phyloP scores from a whole-genome alignment of 2,329 filamentous ascomycete genomes.

The Acephala macrosclerotiorum region DNA sequence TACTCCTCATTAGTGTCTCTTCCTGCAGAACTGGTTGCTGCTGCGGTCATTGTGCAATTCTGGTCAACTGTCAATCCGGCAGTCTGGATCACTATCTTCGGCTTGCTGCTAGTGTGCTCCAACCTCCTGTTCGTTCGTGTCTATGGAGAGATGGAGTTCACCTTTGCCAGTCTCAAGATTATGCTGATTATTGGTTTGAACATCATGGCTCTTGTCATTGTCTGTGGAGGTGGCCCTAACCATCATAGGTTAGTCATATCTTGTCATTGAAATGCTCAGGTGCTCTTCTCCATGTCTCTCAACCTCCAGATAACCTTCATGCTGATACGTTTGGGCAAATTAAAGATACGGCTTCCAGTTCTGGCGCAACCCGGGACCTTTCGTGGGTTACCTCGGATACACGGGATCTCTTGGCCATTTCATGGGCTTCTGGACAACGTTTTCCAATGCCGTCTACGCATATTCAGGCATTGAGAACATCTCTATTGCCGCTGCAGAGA shows the following conservation, averaged over 20 bases:
- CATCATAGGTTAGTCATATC: constrained; percentile 46
- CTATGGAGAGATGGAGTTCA: constrained; percentile 62
- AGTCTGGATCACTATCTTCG: constrained; percentile 51
- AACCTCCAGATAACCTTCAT: too few relatives aligned
- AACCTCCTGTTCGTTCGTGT: constrained; percentile 50
- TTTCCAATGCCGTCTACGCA: constrained; percentile 54
- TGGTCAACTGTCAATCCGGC: constrained; percentile 65
- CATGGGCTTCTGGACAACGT: constrained; percentile 54
- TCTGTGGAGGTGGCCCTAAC: constrained; percentile 67
- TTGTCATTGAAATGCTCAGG: too few relatives aligned
- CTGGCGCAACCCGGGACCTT: constrained; percentile 73
- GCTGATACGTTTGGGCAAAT: too few relatives aligned
- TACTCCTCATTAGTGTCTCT: constrained; percentile 41
- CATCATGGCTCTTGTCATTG: constrained; percentile 66
- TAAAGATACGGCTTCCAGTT: constrained; percentile 68
- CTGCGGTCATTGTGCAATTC: constrained; percentile 67
- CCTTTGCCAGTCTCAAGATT: constrained; percentile 63
- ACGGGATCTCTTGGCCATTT: constrained; percentile 65
- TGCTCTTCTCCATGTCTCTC: too few relatives aligned
- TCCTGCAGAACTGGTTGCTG: constrained; percentile 65
- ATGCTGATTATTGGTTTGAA: constrained; percentile 69
- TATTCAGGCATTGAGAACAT: constrained; percentile 60
- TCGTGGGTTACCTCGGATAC: constrained; percentile 73
- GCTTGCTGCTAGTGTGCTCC: constrained; percentile 45
- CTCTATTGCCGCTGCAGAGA: constrained; percentile 63